Evolutionary conservation across 1,284 basidiomycete genomes (phyloP), one percentile per base, ranked within the genome.

Genomic region (Tilletia caries): DNA sequence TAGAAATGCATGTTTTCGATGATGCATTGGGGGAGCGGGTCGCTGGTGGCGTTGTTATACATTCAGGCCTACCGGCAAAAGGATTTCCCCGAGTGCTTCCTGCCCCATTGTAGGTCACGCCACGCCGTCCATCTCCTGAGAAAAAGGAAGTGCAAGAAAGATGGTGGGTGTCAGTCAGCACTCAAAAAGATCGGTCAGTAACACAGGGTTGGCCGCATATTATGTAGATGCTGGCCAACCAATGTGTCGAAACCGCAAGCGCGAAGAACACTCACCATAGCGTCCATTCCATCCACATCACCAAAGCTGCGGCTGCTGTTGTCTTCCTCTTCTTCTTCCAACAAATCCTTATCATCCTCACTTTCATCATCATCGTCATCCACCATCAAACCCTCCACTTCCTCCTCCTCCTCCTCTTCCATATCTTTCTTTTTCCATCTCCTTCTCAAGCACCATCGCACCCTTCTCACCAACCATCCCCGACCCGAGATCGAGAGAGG

Each of bases 361-460:
- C 68, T 48, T 10, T 60, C 67, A 23, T 68, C 67, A 41, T 62
- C 58, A 33, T 62, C 58, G 23, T 37, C 41, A 25, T 46, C 43
- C 34, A 29, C 43, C 18, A 23, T 43, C 34, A 43, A 20, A 37
- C 34, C 58, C 58, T 62, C 58, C 12, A 33, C 32, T 18, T 50
- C 48, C 48, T n/a, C 58, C 43, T n/a, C 64, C 64, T 44, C 65
- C 33, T 37, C 64, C 25, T 60, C 8, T 18, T 34, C 52, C 32
- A 12, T 58, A 10, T 69, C 48, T 37, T 72, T 68, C 33, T 69
- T 68, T 23, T 48, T 34, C 62, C 69, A 15, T 54, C 29, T 15
- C 52, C 20, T 54, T 50, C 48, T 50, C 48, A 50, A 8, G 6
- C n/a, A 20, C 52, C 12, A 23, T 23, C 5, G 20, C 46, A 23